phyloP scores from a whole-genome alignment of 202 grass and related monocot species.

The Dendrocalamus latiflorus region DNA sequence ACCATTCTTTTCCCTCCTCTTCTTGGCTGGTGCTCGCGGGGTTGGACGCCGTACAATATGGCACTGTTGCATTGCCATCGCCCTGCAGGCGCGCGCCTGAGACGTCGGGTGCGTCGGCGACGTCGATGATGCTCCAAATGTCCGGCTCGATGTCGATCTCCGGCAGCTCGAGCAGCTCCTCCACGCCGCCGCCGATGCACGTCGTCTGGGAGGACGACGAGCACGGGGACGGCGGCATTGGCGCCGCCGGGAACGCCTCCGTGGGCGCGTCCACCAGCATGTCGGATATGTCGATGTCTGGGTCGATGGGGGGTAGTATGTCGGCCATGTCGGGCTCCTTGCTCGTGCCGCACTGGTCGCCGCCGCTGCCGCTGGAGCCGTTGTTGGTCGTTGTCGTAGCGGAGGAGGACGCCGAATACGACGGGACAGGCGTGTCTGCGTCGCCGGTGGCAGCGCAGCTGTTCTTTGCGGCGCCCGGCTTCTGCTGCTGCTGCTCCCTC shows the following conservation, averaged over 20 bases:
- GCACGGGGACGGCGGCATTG: conserved; percentile 36
- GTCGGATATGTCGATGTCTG: conserved; percentile 21
- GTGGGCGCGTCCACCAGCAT: conserved; percentile 26
- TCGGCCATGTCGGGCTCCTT: not conserved
- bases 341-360: conserved; percentile 44
- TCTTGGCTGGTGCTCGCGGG: not conserved
- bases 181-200: not conserved
- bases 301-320: not conserved
- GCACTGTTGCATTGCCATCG: conserved; percentile 25
- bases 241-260: not conserved
- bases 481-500: conserved; percentile 2
- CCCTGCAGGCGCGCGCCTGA: not conserved
- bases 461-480: not conserved
- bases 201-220: conserved; percentile 42
- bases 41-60: conserved; percentile 5
- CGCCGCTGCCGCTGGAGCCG: conserved; percentile 13
- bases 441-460: not conserved
- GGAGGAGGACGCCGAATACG: conserved; percentile 36
- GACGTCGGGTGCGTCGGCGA: not conserved
- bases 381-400: conserved; percentile 9
- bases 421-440: not conserved
- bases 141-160: conserved; percentile 43
- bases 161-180: conserved; percentile 43
- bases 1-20: conserved; percentile 31
- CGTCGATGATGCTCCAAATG: conserved; percentile 49